Conservation (phyloP, 169 alveolate genomes). For the Plasmodium malariae region DNA sequence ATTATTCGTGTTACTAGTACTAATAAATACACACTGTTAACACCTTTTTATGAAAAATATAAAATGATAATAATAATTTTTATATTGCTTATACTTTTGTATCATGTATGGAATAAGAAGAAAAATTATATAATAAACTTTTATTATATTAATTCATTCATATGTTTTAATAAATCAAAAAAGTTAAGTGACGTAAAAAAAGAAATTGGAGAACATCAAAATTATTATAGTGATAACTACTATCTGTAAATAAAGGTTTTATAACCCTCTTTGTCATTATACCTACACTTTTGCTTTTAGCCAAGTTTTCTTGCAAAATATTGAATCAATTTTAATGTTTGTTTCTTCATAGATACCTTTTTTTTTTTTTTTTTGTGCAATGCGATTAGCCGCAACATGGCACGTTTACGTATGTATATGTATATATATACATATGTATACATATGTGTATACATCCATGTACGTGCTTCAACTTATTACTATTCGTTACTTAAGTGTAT, state of each 20-base stretch:
- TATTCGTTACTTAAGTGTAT: background rate
- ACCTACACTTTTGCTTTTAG: background rate
- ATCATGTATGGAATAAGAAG: slow-evolving; percentile 77
- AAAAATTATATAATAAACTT: slow-evolving; percentile 69
- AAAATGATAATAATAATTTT: slow-evolving; percentile 72
- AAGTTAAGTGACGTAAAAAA: slow-evolving; percentile 42
- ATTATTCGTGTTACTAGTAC: no score
- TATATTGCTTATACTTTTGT: slow-evolving; percentile 61
- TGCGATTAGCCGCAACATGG: background rate
- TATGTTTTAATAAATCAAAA: slow-evolving; percentile 63
- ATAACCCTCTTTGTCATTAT: no score
- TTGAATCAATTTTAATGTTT: background rate
- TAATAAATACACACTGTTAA: no score
- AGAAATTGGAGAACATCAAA: slow-evolving; percentile 59
- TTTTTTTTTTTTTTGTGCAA: background rate
- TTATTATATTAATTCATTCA: slow-evolving; percentile 64
- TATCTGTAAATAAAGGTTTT: no score
- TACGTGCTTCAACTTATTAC: background rate
- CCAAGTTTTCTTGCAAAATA: background rate
- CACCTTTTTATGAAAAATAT: no score
- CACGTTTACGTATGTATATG: background rate
- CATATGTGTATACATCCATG: background rate
- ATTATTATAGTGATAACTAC: slow-evolving; percentile 51
- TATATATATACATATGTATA: background rate
- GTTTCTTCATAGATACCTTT: slow-evolving; percentile 2